Evolutionary conservation across 2,329 filamentous ascomycete genomes (phyloP).

Genomic region (Fusarium liriodendri): DNA sequence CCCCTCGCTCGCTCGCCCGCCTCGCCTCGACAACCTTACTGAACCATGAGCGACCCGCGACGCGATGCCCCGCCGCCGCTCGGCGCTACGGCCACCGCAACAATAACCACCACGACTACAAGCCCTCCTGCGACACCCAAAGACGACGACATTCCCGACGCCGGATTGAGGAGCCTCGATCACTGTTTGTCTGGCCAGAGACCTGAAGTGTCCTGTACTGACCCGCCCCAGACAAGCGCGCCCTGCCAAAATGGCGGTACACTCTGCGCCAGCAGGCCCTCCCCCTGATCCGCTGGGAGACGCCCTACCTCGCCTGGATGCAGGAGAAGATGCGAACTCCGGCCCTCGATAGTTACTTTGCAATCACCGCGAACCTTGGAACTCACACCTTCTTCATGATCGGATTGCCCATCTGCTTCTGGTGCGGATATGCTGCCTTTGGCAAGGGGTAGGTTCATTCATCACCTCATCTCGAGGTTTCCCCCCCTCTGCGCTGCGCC

Average conservation of each 20-base stretch:
- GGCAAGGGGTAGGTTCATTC: conserved; percentile 81
- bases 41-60: conserved; percentile 48
- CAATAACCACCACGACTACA: conserved; percentile 20
- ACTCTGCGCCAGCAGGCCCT: conserved; percentile 82
- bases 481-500: conserved; percentile 16
- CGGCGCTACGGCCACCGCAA: conserved; percentile 18
- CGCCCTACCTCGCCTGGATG: conserved; percentile 88
- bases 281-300: conserved; percentile 93
- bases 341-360: conserved; percentile 94
- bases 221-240: conserved; percentile 74
- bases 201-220: neutral
- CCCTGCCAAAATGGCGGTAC: conserved; percentile 91
- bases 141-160: conserved; percentile 62
- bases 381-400: conserved; percentile 99
- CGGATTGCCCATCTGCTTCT: conserved; percentile 92
- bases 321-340: conserved; percentile 85
- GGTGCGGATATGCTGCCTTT: conserved; percentile 88
- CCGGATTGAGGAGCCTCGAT: conserved; percentile 83
- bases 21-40: conserved; percentile 7
- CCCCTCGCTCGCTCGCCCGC: conserved; percentile 2
- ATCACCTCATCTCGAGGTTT: neutral
- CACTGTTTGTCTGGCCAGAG: conserved; percentile 66
- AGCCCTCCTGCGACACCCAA: conserved; percentile 26
- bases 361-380: conserved; percentile 93
- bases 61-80: conserved; percentile 49